phyloP scores from a whole-genome alignment of 495 filamentous ascomycete genomes.

The Penicillium angulare region DNA sequence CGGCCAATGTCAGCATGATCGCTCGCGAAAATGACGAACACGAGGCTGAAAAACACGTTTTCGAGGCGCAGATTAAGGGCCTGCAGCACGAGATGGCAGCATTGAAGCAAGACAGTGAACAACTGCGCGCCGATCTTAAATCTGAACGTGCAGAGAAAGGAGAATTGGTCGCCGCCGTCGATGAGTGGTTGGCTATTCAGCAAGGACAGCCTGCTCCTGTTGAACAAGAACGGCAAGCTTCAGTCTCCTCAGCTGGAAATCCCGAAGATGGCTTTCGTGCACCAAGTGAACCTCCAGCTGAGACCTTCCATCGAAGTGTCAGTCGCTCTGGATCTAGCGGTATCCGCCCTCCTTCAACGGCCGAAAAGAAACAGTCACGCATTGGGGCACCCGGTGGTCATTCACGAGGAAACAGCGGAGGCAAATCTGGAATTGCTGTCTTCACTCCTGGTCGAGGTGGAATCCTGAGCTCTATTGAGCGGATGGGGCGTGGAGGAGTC shows the following conservation, averaged over 20 bases:
- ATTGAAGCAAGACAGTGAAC: slow-evolving; percentile 62
- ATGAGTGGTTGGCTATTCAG: slow-evolving; percentile 76
- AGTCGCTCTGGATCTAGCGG: slow-evolving; percentile 30
- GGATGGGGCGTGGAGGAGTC: slow-evolving; percentile 55
- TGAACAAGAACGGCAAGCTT: slow-evolving; percentile 15
- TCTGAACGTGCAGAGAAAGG: slow-evolving; percentile 88
- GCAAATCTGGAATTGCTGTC: slow-evolving; percentile 44
- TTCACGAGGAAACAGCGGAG: slow-evolving; percentile 38
- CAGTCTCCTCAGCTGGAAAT: slow-evolving; percentile 19
- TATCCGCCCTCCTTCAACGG: slow-evolving; percentile 33
- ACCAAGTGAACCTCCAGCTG: slow-evolving; percentile 17
- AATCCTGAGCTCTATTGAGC: slow-evolving; percentile 71
- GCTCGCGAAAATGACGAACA: slow-evolving; percentile 48
- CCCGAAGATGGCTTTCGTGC: slow-evolving; percentile 12
- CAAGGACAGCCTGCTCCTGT: slow-evolving; percentile 25
- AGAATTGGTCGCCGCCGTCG: slow-evolving; percentile 86
- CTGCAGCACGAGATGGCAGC: slow-evolving; percentile 65
- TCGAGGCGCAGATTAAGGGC: slow-evolving; percentile 66
- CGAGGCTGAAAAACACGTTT: slow-evolving; percentile 47
- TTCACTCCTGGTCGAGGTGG: slow-evolving; percentile 52
- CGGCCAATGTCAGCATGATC: slow-evolving; percentile 40
- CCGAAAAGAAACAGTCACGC: slow-evolving; percentile 35
- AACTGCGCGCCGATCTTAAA: slow-evolving; percentile 61
- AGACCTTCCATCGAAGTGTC: slow-evolving; percentile 26
- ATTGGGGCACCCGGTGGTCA: slow-evolving; percentile 33